Conservation (phyloP, 495 filamentous ascomycete genomes). For the Neurospora sp. region DNA sequence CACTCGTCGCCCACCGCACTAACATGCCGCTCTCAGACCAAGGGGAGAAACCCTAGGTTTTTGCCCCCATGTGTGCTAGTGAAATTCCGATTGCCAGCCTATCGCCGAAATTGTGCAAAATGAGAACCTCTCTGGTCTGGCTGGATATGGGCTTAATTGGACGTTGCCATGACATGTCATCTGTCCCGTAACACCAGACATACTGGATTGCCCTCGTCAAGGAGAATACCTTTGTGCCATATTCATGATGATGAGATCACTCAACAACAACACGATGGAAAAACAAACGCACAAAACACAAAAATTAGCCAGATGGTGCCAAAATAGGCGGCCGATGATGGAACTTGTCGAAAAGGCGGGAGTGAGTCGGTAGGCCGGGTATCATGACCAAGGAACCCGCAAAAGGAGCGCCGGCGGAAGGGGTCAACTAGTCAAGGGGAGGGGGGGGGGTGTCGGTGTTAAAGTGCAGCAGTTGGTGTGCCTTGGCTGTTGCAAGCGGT, state of each 20-base stretch:
- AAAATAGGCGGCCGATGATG: background rate
- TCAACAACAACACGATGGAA: background rate
- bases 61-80: background rate
- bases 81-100: background rate
- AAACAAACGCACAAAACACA: background rate
- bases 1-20: background rate
- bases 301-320: background rate
- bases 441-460: background rate
- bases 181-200: background rate
- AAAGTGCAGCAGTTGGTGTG: background rate
- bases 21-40: background rate
- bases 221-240: background rate
- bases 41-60: background rate
- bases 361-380: background rate
- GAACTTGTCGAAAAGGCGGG: background rate
- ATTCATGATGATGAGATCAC: background rate
- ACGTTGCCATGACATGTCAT: background rate
- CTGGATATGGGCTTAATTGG: background rate
- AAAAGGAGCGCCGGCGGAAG: slow-evolving; percentile 1
- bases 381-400: background rate
- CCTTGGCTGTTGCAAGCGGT: background rate
- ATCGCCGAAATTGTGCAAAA: background rate
- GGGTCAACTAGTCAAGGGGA: background rate
- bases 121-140: background rate
- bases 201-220: background rate